Evolutionary conservation across 2,329 filamentous ascomycete species (phyloP), one percentile per base, ranked within the genome.

Genomic region (Alternaria atra): DNA sequence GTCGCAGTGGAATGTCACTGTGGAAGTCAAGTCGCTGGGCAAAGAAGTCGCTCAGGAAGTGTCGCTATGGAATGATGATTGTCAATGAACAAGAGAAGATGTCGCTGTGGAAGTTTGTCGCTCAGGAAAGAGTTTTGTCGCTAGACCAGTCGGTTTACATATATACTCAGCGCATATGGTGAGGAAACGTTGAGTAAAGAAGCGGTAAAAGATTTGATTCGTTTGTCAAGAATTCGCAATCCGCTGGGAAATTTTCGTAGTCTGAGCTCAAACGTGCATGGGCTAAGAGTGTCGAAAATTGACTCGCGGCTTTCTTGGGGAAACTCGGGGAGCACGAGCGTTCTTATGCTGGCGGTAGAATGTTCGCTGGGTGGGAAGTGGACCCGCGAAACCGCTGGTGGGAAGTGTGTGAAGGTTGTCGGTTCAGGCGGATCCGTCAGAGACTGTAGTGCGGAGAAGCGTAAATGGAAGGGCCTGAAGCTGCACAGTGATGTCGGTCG

Each of bases 311-410:
- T 62, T 55, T 63, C 52, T 63, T 60, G 46, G 44, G 46, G 46
- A 58, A 60, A 37, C 48, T 63, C 60, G 62, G 67, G 63, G 67
- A 61, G 63, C 64, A 69, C 67, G 61, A 55, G 61, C 65, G 57
- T 50, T 68, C 65, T 70, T 70, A 69, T 64, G 65, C 63, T 66
- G 65, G 58, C 47, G 42, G 56, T 67, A 48, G 60, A 61, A 47
- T 47, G 35, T 57, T 50, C 51, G 43, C 54, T 39, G 57, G 35
- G 54, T 62, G 55, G 60, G 39, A 57, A 55, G 56, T 63, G 61
- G 57, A 47, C 52, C 64, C 20, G 12, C 43, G 37, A 55, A 54
- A 46, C 48, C 48, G 60, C 58, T 64, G 56, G 52, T 54, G 37
- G 32, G 40, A 34, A 37, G 51, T 48, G 43, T 42, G 55, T 39